Base-by-base conservation (phyloP, 2,329 filamentous ascomycete species). In the Lachnellula suecica region DNA sequence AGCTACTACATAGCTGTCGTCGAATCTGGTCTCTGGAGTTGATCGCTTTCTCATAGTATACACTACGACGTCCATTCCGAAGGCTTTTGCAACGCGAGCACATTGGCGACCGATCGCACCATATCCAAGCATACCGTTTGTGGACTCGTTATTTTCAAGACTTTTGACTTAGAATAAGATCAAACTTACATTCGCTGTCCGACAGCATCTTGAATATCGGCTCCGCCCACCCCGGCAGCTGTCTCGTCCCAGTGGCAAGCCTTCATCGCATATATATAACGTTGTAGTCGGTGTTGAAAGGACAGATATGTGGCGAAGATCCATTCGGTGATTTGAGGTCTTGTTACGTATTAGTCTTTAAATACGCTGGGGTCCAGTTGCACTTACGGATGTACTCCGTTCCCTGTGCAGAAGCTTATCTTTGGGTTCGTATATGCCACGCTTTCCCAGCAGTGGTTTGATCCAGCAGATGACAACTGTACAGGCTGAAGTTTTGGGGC, bases 51-150 rank as follows among this genome's bases (percentile, higher is more conserved):
- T 77, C 0, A 84, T 83, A 2, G 85, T 88, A 67, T 83, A 87
- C 1, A 84, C 85, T 54, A 86, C 72, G 0, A 88, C 78, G 37
- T 80, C 73, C 78, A 84, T 83, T 2, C 85, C 85, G 65, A 85
- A 66, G 7, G 80, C 79, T 37, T 74, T 72, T 9, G 74, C 74
- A 15, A 84, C 74, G 23, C 74, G 50, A 51, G 34, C 60, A 87
- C 65, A 58, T 52, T 72, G 70, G 17, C 70, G 62, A 2, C 71
- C 71, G 56, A 73, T 72, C 27, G 64, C 64, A 7, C 71, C 70
- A 56, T 72, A 72, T 10, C 70, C 70, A 22, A 72, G 60, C 47
- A 72, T 78, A 0, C 82, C 84, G 1, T 31, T 31, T 31, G 29
- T 31, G n/a, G n/a, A n/a, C n/a, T n/a, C n/a, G n/a, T n/a, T n/a